Evolutionary conservation across 176 grass and related monocot genomes (phyloP), one percentile per base, ranked within the genome.

Genomic region (Typha latifolia): DNA sequence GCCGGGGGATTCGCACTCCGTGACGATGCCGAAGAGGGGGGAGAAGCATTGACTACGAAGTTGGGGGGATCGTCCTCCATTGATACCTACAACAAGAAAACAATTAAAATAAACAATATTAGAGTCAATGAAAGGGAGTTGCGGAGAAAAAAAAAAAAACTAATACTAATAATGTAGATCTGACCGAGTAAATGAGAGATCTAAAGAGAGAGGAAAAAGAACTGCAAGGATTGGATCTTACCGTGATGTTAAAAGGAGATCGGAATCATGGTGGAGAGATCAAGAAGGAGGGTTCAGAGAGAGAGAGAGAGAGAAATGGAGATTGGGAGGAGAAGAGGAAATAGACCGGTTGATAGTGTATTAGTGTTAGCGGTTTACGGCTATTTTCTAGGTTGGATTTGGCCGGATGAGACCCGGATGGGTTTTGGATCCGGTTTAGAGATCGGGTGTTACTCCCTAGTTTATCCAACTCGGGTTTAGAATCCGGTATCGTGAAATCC

Each of bases 41-140:
- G 67, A 15, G 80, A 82, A 67, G 76, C 63, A 76, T 72, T 68
- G 32, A 43, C 37, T 43, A 19, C 18, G 53, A 75, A 15, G 24
- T 80, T 80, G 34, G 49, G 77, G 69, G 80, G 70, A 74, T 86
- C 77, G 10, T 97, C 85, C 72, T 80, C 88, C 88, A 97, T 97
- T 64, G 47, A 78, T 85, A 12, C 48, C 74, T 66, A 73, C 82
- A 56, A 63, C 9, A 7, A 56, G 78, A 62, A 20, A 63, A 64
- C 18, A 24, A 24, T 19, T 48, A 52, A 43, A 70, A 70, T 62
- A 70, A 65, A 62, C 56, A 84, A 70, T 59, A 81, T 77, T 73
- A 72, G 32, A 82, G 88, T 91, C 88, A 87, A 92, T 74, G 78
- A 74, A 53, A 92, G 66, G 55, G 62, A 73, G 47, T 48, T 63